Conservation (phyloP, 2,329 filamentous ascomycete genomes). For the Xylariales sp. region DNA sequence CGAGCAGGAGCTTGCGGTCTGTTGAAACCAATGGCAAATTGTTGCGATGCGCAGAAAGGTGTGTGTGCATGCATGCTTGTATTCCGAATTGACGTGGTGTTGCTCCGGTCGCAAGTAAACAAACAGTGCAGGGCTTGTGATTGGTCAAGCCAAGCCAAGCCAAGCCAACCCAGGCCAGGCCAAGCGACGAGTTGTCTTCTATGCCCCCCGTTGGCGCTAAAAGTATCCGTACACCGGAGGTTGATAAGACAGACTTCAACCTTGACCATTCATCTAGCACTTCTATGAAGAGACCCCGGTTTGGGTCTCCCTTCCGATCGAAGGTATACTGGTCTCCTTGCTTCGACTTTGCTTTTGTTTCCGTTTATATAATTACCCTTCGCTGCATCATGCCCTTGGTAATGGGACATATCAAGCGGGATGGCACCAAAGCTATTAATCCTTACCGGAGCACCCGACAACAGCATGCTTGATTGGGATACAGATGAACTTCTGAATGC, state of each 20-base stretch:
- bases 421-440: constrained; percentile 30
- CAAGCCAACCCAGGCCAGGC: too few species aligned
- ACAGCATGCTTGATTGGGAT: constrained; percentile 49
- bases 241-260: too few species aligned
- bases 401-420: neutral
- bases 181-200: neutral
- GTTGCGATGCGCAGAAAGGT: neutral
- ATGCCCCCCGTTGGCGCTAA: too few species aligned
- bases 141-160: constrained; percentile 6
- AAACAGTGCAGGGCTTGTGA: constrained; percentile 7
- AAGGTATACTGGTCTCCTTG: neutral
- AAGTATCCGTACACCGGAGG: too few species aligned
- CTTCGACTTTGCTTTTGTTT: neutral
- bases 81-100: constrained; percentile 7
- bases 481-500: constrained; percentile 42
- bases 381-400: neutral
- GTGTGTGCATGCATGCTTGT: too few species aligned
- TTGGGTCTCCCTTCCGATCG: too few species aligned
- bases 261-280: too few species aligned
- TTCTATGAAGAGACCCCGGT: too few species aligned
- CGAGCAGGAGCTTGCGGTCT: too few species aligned
- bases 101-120: constrained; percentile 11
- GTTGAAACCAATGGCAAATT: neutral
- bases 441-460: constrained; percentile 53
- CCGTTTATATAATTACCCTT: neutral